phyloP scores from a whole-genome alignment of 2,329 filamentous ascomycete genomes.

The Rhinocladiella mackenziei region DNA sequence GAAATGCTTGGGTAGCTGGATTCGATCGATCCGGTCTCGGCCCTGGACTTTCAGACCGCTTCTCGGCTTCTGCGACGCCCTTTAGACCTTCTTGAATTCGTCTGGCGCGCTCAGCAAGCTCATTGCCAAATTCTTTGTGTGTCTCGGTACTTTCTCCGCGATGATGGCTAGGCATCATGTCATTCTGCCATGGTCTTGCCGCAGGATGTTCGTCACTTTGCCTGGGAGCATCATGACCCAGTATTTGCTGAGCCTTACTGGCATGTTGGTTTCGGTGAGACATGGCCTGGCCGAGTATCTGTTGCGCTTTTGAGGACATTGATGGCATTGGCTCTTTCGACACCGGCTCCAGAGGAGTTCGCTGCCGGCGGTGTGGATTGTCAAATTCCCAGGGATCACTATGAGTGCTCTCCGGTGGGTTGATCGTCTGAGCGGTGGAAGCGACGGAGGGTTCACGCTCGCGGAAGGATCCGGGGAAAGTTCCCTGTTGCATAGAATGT shows the following conservation, averaged over 20 bases:
- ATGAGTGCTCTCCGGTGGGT: slow-evolving; percentile 48
- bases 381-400: slow-evolving; percentile 56
- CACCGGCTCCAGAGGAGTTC: slow-evolving; percentile 8
- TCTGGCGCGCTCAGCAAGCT: slow-evolving; percentile 46
- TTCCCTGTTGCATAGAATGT: slow-evolving; percentile 1
- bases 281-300: slow-evolving; percentile 38
- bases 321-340: slow-evolving; percentile 25
- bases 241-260: slow-evolving; percentile 23
- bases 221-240: slow-evolving; percentile 23
- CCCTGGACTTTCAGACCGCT: slow-evolving; percentile 43
- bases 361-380: slow-evolving; percentile 41
- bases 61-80: slow-evolving; percentile 41
- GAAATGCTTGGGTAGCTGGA: slow-evolving; percentile 38
- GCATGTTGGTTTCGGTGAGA: slow-evolving; percentile 32
- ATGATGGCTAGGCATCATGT: slow-evolving; percentile 42
- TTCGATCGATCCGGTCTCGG: slow-evolving; percentile 36
- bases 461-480: slow-evolving; percentile 1
- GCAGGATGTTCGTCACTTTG: slow-evolving; percentile 6
- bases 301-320: slow-evolving; percentile 37
- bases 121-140: slow-evolving; percentile 46
- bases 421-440: slow-evolving; percentile 37
- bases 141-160: slow-evolving; percentile 47
- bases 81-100: slow-evolving; percentile 48
- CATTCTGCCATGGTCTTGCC: slow-evolving; percentile 38
- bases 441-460: slow-evolving; percentile 31